Base-by-base conservation (phyloP, 345 rosid species). In the Erodium maritimum region DNA sequence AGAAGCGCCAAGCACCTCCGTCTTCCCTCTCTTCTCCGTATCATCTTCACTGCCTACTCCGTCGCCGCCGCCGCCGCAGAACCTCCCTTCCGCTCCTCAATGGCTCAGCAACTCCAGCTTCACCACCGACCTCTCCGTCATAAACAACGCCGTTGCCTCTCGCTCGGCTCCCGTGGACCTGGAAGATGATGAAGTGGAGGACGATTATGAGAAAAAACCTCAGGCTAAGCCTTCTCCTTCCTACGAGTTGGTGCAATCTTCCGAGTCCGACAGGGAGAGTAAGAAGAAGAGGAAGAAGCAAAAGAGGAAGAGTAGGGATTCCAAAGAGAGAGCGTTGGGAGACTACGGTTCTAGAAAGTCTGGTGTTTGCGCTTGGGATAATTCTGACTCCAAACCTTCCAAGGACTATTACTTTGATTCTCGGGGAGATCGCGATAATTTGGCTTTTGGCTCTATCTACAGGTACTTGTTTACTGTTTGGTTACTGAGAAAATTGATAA, bases 21-120 rank as follows among this genome's bases (percentile, higher is more conserved):
- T 74, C 54, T 77, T 82, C 59, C 82, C 91, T 59, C 23, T 81
- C 46, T 70, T 76, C 21, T 69, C 72, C 21, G 65, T 71, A 48
- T 58, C 72, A 52, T 33, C 63, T 52, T 4, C 71, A 24, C 57
- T 55, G 58, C 50, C 71, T 58, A 17, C 73, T 50, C 33, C 79
- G 25, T 12, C 68, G 5, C 37, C 37, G 8, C 48, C 48, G 48
- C 48, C 48, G 48, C 48, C 48, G 48, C 48, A 42, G 12, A 42
- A 42, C 58, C n/a, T 59, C 34, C 53, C 60, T 20, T 46, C 19
- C 65, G 56, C 57, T 29, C 65, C 77, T 60, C 78, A 72, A 67
- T 93, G 99, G 99, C 91, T 93, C 60, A 72, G 70, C 72, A 89
- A 87, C 84, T 59, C 83, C 62, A 93, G 97, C 82, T 93, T 93